Base-by-base conservation (phyloP, 768 basidiomycete species). In the Panellus pusillus region DNA sequence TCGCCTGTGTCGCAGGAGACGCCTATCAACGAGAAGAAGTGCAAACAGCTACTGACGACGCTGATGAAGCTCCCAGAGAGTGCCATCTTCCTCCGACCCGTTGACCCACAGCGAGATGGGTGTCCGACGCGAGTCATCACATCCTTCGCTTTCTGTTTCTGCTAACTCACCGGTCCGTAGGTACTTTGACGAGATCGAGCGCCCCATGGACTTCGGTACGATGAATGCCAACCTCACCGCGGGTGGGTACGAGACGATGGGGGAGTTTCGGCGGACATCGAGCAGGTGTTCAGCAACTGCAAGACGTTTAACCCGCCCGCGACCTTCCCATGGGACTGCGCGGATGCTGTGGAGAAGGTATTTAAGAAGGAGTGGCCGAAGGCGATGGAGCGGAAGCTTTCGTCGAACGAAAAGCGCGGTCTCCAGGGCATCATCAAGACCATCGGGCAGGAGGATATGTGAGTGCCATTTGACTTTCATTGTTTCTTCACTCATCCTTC, bases 191-290 rank as follows among this genome's bases (percentile, higher is more conserved):
- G 96, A 98, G 70, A 96, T 98, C 65, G 72, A 81, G 55, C 73
- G 89, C 60, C 96, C 96, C 6, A 98, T 98, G 96, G 94, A 98
- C 70, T 85, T 98, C 47, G 83, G 82, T 9, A 96, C 95, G 2
- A 89, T 97, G 61, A 68, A 68, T 13, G 72, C 75, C 36, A 92
- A 90, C 64, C 72, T 97, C 55, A 75, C 78, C 36, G 73, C 80
- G 47, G 81, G 78, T 44, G 74, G 80, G 63, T 99, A 98, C 67
- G 60, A 72, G 12, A 86, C 81, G 2, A 91, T 94, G 87, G 92
- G 89, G 47, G 83, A 86, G 0, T 87, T 98, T 56, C 83, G 78
- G 51, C 78, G 78, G 95, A 98, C 62, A 74, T 91, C 47, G 84
- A 90, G 48, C 81, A 95, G 5, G 81, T 97, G 43, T 87, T 97